Percentiles rank a stretch among this genome's conserved stretches.
These are phyloP conservation scores for Infundibulicybe gibba DNA, from an alignment of 768 basidiomycete genomes.

Conservation along the genomic window DNA sequence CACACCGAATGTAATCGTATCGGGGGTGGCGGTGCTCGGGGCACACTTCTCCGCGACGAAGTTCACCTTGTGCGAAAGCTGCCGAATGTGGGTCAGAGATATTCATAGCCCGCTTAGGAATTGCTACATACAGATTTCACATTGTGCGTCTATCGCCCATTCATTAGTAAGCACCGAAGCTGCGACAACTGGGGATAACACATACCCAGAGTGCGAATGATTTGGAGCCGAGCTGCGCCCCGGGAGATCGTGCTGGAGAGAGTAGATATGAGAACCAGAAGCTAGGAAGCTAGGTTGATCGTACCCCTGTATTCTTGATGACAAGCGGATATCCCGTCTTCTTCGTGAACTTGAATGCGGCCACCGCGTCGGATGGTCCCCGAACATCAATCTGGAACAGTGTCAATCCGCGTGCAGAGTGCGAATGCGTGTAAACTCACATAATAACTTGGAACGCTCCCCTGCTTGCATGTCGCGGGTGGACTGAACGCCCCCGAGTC, in stretches of 20 bases:
- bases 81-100: not conserved
- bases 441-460: conserved; percentile 24
- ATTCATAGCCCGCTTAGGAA: too few species aligned
- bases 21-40: conserved; percentile 4
- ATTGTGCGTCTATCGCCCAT: conserved; percentile 29
- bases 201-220: conserved; percentile 44
- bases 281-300: conserved; percentile 7
- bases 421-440: conserved; percentile 11
- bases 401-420: too few species aligned
- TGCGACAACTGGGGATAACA: not conserved
- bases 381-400: conserved; percentile 36
- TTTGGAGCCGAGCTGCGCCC: conserved; percentile 42
- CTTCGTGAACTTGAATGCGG: conserved; percentile 40
- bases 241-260: conserved; percentile 43
- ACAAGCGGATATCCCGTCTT: conserved; percentile 35
- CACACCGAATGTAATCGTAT: too few species aligned
- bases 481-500: conserved; percentile 16
- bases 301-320: conserved; percentile 50
- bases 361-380: conserved; percentile 31
- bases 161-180: not conserved
- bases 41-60: conserved; percentile 34
- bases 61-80: conserved; percentile 29
- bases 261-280: not conserved
- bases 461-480: conserved; percentile 17
- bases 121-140: conserved; percentile 16